Conservation (phyloP, 1,284 basidiomycete genomes). For the Moesziomyces aphidis region DNA sequence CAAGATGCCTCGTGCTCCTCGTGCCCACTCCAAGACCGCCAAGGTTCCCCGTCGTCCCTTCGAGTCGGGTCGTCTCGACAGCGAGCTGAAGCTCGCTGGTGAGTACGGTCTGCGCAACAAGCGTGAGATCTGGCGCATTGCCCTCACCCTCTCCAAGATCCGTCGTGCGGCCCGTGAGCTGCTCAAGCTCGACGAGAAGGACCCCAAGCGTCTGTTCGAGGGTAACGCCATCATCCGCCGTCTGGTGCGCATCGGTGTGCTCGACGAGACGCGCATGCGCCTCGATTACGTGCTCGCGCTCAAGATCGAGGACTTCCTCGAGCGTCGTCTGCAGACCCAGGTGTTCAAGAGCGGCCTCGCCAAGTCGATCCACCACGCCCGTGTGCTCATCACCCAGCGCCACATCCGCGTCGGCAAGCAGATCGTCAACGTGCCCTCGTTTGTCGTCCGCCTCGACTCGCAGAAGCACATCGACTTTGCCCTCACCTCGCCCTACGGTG, state of each 20-base stretch:
- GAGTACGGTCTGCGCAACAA: slow-evolving; percentile 99
- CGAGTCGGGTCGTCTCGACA: slow-evolving; percentile 97
- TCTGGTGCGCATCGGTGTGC: slow-evolving; percentile 98
- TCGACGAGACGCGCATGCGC: slow-evolving; percentile 95
- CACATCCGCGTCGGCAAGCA: slow-evolving; percentile 99
- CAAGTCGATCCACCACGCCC: slow-evolving; percentile 98
- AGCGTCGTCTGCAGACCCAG: slow-evolving; percentile 97
- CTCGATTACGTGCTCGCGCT: slow-evolving; percentile 95
- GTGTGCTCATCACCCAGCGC: slow-evolving; percentile 95
- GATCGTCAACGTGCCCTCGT: slow-evolving; percentile 98
- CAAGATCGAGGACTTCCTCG: slow-evolving; percentile 99
- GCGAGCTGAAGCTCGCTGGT: slow-evolving; percentile 99
- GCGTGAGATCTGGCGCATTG: slow-evolving; percentile 99
- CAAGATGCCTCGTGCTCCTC: slow-evolving; percentile 64
- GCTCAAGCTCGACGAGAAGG: slow-evolving; percentile 99
- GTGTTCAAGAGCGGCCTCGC: slow-evolving; percentile 99
- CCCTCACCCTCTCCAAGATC: slow-evolving; percentile 95
- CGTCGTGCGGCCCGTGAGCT: slow-evolving; percentile 99
- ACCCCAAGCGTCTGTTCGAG: slow-evolving; percentile 99
- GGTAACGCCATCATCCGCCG: slow-evolving; percentile 98
- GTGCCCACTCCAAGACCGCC: slow-evolving; percentile 68
- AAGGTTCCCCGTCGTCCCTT: slow-evolving; percentile 94
- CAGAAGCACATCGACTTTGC: slow-evolving; percentile 95
- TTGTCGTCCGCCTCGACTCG: slow-evolving; percentile 81
- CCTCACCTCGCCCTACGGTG: slow-evolving; percentile 96